A percentile compares a stretch with the other conserved stretches of the same genome.
Conservation (phyloP, 768 basidiomycete species). For the Phallus indusiatus region DNA sequence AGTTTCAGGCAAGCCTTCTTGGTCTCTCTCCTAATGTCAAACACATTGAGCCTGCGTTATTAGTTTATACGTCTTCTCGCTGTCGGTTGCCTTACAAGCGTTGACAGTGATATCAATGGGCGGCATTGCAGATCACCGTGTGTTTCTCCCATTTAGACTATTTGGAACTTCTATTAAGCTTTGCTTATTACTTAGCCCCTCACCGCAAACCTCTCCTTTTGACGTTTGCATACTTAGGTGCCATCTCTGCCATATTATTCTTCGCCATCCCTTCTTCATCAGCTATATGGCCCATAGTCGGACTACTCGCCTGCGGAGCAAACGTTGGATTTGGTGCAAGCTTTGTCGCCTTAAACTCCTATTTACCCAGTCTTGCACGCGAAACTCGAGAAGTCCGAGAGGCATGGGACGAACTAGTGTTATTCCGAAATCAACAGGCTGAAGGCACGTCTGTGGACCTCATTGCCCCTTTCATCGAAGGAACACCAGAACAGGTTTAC, state of each 20-base stretch:
- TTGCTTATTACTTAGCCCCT: conserved; percentile 30
- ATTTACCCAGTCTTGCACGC: conserved; percentile 66
- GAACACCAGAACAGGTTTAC: conserved; percentile 29
- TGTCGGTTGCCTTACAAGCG: conserved; percentile 83
- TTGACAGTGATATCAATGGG: conserved; percentile 94
- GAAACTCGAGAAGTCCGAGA: conserved; percentile 50
- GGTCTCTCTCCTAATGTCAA: not conserved
- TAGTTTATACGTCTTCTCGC: conserved; percentile 82
- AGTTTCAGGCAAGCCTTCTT: conserved; percentile 66
- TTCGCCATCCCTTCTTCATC: conserved; percentile 66
- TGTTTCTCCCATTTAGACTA: conserved; percentile 22
- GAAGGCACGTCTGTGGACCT: not conserved
- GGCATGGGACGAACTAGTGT: conserved; percentile 25
- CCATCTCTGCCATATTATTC: conserved; percentile 59
- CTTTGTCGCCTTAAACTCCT: conserved; percentile 84
- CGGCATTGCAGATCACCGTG: conserved; percentile 83
- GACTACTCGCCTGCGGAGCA: conserved; percentile 62
- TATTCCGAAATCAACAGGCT: not conserved
- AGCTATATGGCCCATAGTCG: conserved; percentile 56
- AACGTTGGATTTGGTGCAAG: conserved; percentile 85
- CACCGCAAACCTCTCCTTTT: conserved; percentile 75
- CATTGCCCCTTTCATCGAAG: not conserved
- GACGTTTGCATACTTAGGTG: conserved; percentile 63
- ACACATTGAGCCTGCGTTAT: not conserved
- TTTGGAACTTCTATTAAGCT: not conserved